These are phyloP conservation scores for Dillenia suffruticosa DNA, from an alignment of 164 flowering plant genomes.

Conservation along the genomic window DNA sequence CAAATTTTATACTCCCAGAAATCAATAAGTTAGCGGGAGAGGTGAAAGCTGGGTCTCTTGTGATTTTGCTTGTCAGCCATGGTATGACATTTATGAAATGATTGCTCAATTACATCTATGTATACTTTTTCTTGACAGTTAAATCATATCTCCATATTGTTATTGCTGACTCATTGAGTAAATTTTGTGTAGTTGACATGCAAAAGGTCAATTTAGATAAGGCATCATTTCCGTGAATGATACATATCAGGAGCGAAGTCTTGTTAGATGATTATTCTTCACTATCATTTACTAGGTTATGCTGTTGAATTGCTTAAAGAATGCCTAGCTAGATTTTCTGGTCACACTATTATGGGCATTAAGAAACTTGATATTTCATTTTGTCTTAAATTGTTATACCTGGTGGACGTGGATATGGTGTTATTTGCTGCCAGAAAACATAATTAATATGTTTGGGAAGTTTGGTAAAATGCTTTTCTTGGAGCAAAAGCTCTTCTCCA, in stretches of 20 bases:
- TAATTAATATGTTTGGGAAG: too few species aligned
- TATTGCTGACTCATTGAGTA: constrained; percentile 34
- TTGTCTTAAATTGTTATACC: too few species aligned
- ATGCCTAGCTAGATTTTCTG: too few species aligned
- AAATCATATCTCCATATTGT: constrained; percentile 1
- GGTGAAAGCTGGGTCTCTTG: constrained; percentile 48
- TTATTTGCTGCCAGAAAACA: too few species aligned
- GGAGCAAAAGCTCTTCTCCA: too few species aligned
- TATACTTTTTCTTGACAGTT: background rate
- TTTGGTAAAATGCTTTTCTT: too few species aligned
- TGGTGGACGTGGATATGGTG: too few species aligned
- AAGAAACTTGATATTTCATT: too few species aligned
- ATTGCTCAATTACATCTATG: background rate
- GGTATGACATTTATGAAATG: constrained; percentile 37
- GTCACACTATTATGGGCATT: too few species aligned
- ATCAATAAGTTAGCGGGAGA: constrained; percentile 53
- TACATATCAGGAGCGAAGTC: background rate
- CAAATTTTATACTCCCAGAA: constrained; percentile 68
- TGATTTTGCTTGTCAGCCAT: constrained; percentile 58
- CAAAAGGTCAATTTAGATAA: constrained; percentile 22
- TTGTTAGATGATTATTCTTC: background rate
- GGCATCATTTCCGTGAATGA: constrained; percentile 28
- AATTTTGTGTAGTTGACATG: constrained; percentile 21
- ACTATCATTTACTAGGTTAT: background rate
- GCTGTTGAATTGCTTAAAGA: too few species aligned